Base-by-base conservation (phyloP, 1,284 basidiomycete genomes). In the Naganishia cerealis region DNA sequence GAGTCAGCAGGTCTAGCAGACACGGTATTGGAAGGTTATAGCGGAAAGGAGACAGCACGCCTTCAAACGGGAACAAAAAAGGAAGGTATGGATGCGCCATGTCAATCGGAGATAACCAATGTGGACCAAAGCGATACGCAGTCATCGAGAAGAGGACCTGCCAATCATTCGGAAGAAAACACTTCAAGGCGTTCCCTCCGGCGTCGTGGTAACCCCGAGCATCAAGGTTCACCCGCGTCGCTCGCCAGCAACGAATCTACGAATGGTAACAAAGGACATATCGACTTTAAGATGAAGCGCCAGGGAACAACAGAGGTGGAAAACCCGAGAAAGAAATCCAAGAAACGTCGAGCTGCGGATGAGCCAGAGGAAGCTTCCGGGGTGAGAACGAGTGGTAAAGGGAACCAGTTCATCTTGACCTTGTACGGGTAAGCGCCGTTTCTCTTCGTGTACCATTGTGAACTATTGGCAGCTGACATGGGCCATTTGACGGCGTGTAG, bases 351-450 rank as follows among this genome's bases (percentile, higher is more conserved):
- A 42, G 16, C 43, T 48, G n/a, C 26, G 24, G 50, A 16, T 26
- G 50, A 40, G 7, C 16, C 38, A 1, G 61, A 42, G 18, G 61
- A 63, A 12, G 38, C 29, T 16, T 39, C 53, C n/a, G 61, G 50
- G 21, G 61, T 63, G 6, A 53, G 42, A 24, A 38, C 61, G 50
- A 42, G 29, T 24, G 38, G 61, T 15, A 63, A 63, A 52, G 50
- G 50, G 1, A 63, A 53, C 50, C 61, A 63, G 24, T 63, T 63
- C 24, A 63, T 63, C 15, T 63, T 63, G 38, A 63, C 61, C 5
- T 54, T 63, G 16, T 63, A 63, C 39, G 39, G n/a, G 61, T 63
- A 42, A 26, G 61, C 54, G 12, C 4, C n/a, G 15, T 59, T 29
- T 15, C 16, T 48, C 36, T 26, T 50, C 24, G 24, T 16, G 15